Evolutionary conservation across 768 basidiomycete genomes (phyloP).

Genomic region (Filobasidium floriforme): DNA sequence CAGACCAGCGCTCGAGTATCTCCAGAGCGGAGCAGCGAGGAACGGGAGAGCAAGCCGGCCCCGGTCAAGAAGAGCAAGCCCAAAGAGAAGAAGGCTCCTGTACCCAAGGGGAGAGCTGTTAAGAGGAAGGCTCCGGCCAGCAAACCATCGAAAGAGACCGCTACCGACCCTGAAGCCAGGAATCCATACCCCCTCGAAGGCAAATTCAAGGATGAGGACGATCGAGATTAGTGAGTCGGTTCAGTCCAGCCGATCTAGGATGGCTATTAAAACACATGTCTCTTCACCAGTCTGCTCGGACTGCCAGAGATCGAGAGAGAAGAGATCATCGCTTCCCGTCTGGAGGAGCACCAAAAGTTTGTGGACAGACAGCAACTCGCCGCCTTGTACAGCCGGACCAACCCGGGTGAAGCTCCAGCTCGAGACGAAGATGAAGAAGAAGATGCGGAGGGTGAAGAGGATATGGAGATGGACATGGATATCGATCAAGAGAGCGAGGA

Average conservation of each 20-base stretch:
- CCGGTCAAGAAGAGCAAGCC: constrained; percentile 10
- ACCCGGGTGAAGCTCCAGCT: constrained; percentile 2
- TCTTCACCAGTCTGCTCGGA: constrained; percentile 56
- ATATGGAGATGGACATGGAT: constrained; percentile 37
- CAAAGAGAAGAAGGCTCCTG: constrained; percentile 19
- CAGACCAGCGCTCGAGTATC: constrained; percentile 7
- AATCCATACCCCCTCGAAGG: constrained; percentile 79
- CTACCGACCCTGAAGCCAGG: neutral
- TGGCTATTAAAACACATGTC: no score
- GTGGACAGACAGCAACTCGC: constrained; percentile 20
- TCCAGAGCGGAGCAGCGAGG: constrained; percentile 5
- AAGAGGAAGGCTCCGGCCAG: constrained; percentile 16
- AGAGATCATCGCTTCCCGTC: constrained; percentile 67
- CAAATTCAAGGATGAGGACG: constrained; percentile 76
- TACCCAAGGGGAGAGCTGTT: constrained; percentile 13
- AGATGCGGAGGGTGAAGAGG: constrained; percentile 35
- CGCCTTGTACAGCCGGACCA: constrained; percentile 16
- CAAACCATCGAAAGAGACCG: constrained; percentile 14
- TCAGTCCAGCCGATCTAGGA: neutral
- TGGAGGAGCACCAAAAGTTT: constrained; percentile 66
- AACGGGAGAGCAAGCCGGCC: neutral
- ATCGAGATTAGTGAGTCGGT: constrained; percentile 64
- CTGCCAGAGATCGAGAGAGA: constrained; percentile 87
- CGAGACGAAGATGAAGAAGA: constrained; percentile 14
- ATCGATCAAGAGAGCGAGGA: constrained; percentile 31